Evolutionary conservation across 768 basidiomycete genomes (phyloP).

Genomic region (Kwoniella botswanensis): DNA sequence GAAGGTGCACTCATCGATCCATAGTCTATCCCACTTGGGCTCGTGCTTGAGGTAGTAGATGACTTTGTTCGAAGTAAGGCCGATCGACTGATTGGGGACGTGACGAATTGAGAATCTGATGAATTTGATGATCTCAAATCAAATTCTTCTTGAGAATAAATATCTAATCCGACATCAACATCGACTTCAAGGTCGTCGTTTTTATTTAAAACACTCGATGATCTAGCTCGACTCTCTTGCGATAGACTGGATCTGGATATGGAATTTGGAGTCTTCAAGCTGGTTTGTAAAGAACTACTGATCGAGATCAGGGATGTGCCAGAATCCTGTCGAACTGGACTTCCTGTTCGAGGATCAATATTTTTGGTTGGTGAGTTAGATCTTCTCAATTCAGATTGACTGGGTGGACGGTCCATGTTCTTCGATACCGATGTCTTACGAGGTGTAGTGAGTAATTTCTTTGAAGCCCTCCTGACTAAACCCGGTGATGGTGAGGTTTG

Average conservation of each 20-base stretch:
- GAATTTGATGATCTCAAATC: neutral
- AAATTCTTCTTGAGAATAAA: conserved; percentile 3
- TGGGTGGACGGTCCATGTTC: neutral
- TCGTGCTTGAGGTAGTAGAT: neutral
- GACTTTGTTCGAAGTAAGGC: neutral
- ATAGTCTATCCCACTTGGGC: neutral
- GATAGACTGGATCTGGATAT: conserved; percentile 1
- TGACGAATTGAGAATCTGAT: neutral
- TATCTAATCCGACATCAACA: neutral
- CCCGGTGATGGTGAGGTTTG: neutral
- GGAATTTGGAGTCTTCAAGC: neutral
- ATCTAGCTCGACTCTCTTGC: neutral
- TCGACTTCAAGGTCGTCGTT: neutral
- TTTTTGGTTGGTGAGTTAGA: neutral
- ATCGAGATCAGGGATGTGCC: neutral
- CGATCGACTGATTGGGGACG: neutral
- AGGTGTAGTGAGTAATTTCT: neutral
- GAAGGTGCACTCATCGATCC: conserved; percentile 7
- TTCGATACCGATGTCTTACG: too few species aligned
- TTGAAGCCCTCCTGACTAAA: conserved; percentile 13
- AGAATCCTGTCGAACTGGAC: neutral
- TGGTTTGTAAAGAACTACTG: neutral
- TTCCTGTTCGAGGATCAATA: neutral
- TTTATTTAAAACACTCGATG: neutral
- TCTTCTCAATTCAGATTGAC: neutral